phyloP scores from a whole-genome alignment of 305 asterid genomes.

The Andrographis paniculata region DNA sequence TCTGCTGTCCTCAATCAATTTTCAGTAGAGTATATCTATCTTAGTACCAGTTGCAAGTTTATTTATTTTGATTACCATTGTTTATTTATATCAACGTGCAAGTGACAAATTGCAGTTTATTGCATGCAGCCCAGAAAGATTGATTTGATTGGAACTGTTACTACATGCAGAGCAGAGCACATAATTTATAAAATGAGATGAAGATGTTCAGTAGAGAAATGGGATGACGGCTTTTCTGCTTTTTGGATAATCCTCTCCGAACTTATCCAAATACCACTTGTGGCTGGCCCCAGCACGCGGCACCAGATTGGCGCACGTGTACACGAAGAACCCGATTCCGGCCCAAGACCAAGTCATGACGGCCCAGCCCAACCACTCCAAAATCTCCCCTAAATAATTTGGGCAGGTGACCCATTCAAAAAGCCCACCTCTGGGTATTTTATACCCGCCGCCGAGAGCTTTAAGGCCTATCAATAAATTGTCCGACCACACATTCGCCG shows the following conservation, averaged over 20 bases:
- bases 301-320: slow-evolving; percentile 73
- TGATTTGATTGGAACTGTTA: too few species aligned
- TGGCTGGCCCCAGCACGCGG: slow-evolving; percentile 58
- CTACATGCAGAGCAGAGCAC: too few species aligned
- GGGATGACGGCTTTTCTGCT: slow-evolving; percentile 73
- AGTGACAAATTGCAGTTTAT: too few species aligned
- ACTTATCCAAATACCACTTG: slow-evolving; percentile 72
- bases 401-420: slow-evolving; percentile 78
- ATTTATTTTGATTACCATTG: too few species aligned
- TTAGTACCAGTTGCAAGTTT: too few species aligned
- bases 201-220: slow-evolving; percentile 33
- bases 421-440: slow-evolving; percentile 60
- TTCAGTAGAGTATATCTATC: too few species aligned
- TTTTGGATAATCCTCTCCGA: slow-evolving; percentile 74
- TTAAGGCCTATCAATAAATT: slow-evolving; percentile 43
- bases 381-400: slow-evolving; percentile 72
- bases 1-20: too few species aligned
- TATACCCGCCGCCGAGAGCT: slow-evolving; percentile 52
- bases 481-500: slow-evolving; percentile 55
- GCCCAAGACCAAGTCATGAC: slow-evolving; percentile 82
- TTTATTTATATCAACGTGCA: too few species aligned
- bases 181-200: too few species aligned
- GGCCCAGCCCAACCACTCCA: slow-evolving; percentile 96
- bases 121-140: too few species aligned
- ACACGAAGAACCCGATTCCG: slow-evolving; percentile 58